These are phyloP conservation scores for Lecanosticta acicola DNA, from an alignment of 2,329 filamentous ascomycete species.

Conservation along the genomic window DNA sequence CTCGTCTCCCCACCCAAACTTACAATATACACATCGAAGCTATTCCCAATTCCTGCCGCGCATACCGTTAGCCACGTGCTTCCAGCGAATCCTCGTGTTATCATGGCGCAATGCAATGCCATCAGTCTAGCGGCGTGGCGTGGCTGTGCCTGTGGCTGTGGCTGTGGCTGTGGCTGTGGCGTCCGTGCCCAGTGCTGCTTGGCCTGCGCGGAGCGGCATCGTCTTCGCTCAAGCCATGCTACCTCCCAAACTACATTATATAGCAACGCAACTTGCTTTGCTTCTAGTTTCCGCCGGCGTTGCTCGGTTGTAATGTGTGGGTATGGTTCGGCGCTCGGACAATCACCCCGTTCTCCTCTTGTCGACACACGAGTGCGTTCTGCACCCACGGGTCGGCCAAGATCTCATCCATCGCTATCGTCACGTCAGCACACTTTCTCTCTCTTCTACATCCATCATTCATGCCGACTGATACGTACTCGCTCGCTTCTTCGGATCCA, in stretches of 20 bases:
- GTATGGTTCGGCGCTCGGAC: conserved; percentile 70
- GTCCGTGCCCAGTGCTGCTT: not conserved
- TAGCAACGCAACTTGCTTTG: too few species aligned
- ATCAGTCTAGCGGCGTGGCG: too few species aligned
- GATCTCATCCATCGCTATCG: conserved; percentile 64
- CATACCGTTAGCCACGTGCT: too few species aligned
- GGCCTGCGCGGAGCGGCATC: not conserved
- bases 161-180: not conserved
- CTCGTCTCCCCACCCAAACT: too few species aligned
- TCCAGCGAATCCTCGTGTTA: too few species aligned
- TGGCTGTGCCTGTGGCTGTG: too few species aligned
- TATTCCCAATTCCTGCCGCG: too few species aligned
- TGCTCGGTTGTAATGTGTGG: conserved; percentile 59
- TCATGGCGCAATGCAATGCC: too few species aligned
- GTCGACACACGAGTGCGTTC: conserved; percentile 75
- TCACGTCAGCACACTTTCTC: not conserved
- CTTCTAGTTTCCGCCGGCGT: conserved; percentile 23
- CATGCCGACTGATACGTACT: conserved; percentile 34
- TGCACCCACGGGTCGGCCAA: conserved; percentile 86
- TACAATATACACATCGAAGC: too few species aligned
- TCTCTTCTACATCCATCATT: not conserved
- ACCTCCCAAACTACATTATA: too few species aligned
- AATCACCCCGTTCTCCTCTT: conserved; percentile 66
- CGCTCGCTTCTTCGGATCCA: conserved; percentile 76
- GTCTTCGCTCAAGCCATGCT: not conserved